phyloP scores from a whole-genome alignment of 352 stramenopile species.

The Globisporangium perplexum region DNA sequence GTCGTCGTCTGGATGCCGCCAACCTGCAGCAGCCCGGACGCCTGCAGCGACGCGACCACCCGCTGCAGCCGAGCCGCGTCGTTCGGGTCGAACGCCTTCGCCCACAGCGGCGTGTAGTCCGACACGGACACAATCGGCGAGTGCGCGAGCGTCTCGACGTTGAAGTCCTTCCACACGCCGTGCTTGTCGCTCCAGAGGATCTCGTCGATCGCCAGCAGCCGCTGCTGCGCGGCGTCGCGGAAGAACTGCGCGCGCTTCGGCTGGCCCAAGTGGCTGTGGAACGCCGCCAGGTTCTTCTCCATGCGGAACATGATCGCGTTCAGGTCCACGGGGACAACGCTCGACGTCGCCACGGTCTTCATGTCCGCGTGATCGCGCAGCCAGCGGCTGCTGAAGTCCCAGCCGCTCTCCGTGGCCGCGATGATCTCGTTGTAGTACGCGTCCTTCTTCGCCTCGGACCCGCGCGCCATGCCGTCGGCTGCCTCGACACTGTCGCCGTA shows the following conservation, averaged over 20 bases:
- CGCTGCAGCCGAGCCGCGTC: constrained; percentile 36
- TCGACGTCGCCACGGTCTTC: constrained; percentile 62
- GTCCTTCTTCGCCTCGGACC: constrained; percentile 46
- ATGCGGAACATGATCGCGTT: constrained; percentile 82
- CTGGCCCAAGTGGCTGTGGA: constrained; percentile 48
- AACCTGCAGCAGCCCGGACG: constrained; percentile 54
- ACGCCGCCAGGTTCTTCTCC: constrained; percentile 67
- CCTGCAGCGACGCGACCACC: constrained; percentile 42
- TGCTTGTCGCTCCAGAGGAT: constrained; percentile 61
- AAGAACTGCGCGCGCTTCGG: constrained; percentile 39
- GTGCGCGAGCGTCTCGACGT: constrained; percentile 40
- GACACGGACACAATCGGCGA: constrained; percentile 49
- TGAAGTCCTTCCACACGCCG: constrained; percentile 69
- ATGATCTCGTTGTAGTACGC: constrained; percentile 84
- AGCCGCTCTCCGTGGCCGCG: constrained; percentile 82
- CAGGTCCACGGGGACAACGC: constrained; percentile 78
- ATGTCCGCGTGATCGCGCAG: constrained; percentile 52
- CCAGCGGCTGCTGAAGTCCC: constrained; percentile 90
- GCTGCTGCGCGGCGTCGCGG: constrained; percentile 25
- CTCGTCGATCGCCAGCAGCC: constrained; percentile 52
- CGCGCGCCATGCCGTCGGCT: constrained; percentile 25
- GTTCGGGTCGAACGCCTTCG: constrained; percentile 45
- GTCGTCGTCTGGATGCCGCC: constrained; percentile 69
- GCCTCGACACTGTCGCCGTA: constrained; percentile 32
- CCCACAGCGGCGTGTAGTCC: constrained; percentile 78